Evolutionary conservation across 129 eudicot genomes (phyloP).

Genomic region (Tanacetum coccineum): DNA sequence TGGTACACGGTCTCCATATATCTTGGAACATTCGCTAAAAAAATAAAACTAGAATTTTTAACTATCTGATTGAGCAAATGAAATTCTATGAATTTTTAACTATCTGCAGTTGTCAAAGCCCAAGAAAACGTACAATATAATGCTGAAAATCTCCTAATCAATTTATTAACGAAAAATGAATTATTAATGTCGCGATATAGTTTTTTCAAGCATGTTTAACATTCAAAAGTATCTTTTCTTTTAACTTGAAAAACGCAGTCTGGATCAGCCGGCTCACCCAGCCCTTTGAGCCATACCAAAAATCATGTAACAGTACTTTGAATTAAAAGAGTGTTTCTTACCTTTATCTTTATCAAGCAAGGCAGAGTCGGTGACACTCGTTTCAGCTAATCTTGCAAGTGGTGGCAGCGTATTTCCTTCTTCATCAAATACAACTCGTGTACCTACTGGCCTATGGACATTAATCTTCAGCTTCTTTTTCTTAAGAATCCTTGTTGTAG

Average conservation of each 20-base stretch:
- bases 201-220: no score
- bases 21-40: neutral
- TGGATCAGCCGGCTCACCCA: neutral
- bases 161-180: no score
- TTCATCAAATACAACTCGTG: slow-evolving; percentile 86
- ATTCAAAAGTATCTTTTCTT: no score
- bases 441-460: slow-evolving; percentile 79
- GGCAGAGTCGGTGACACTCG: slow-evolving; percentile 32
- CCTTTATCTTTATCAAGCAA: slow-evolving; percentile 72
- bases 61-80: no score
- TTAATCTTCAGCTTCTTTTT: slow-evolving; percentile 94
- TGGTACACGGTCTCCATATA: neutral
- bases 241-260: no score
- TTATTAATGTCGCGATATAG: no score
- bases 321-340: slow-evolving; percentile 15
- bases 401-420: slow-evolving; percentile 84
- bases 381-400: slow-evolving; percentile 63
- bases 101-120: no score
- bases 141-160: no score
- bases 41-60: no score
- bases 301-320: neutral
- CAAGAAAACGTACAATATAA: no score
- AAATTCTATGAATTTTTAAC: no score
- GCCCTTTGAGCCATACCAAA: neutral
- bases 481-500: slow-evolving; percentile 60